Conservation (phyloP, 2,329 filamentous ascomycete species). For the Fusarium sp. region DNA sequence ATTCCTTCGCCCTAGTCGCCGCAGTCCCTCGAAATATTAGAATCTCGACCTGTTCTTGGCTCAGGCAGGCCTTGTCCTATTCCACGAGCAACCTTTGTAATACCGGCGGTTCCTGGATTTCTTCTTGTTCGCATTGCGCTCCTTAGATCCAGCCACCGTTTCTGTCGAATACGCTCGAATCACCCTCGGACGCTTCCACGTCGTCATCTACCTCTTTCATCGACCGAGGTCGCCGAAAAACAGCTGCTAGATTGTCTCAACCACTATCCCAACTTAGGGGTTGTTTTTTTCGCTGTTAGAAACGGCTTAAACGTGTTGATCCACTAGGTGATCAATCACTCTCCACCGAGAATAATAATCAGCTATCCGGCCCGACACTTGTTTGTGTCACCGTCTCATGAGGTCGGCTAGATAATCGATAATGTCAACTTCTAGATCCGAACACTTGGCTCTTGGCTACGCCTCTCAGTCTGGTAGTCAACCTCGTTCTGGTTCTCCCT, state of each 20-base stretch:
- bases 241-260: slow-evolving; percentile 36
- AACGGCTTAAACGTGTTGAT: slow-evolving; percentile 40
- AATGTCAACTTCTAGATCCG: slow-evolving; percentile 91
- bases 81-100: slow-evolving; percentile 53
- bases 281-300: slow-evolving; percentile 36
- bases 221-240: slow-evolving; percentile 23
- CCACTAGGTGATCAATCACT: slow-evolving; percentile 26
- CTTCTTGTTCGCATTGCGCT: slow-evolving; percentile 49
- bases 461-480: slow-evolving; percentile 77
- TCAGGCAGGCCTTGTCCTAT: slow-evolving; percentile 41
- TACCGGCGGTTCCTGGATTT: slow-evolving; percentile 51
- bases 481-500: slow-evolving; percentile 82
- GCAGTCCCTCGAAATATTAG: slow-evolving; percentile 38
- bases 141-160: slow-evolving; percentile 45
- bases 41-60: slow-evolving; percentile 39
- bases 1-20: slow-evolving; percentile 38
- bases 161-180: slow-evolving; percentile 44
- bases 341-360: slow-evolving; percentile 47
- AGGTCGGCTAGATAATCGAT: slow-evolving; percentile 79
- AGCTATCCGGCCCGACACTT: slow-evolving; percentile 47
- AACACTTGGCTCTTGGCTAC: slow-evolving; percentile 89
- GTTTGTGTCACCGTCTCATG: slow-evolving; percentile 55
- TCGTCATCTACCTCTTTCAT: slow-evolving; percentile 33
- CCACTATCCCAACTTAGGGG: slow-evolving; percentile 19
- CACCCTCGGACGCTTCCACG: slow-evolving; percentile 34